Percentiles rank a stretch among this genome's conserved stretches.
These are phyloP conservation scores for Aspergillus diversus DNA, from an alignment of 495 filamentous ascomycete species.

Conservation along the genomic window DNA sequence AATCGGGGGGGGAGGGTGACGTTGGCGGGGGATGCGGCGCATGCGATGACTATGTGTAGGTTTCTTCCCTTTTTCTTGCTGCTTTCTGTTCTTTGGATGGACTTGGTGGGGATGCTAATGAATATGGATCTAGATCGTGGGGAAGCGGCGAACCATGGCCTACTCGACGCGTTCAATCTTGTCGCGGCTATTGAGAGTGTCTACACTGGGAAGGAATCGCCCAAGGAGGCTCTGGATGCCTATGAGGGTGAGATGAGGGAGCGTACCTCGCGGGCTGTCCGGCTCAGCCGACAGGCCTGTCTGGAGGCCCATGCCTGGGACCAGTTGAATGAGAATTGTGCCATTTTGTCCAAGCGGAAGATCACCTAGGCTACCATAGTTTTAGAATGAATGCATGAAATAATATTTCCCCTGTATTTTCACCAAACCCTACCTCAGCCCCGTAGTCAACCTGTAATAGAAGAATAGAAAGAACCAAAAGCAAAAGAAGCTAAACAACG, in stretches of 20 bases:
- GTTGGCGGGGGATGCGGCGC: constrained; percentile 62
- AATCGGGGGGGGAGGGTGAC: constrained; percentile 51
- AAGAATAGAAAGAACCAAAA: not conserved
- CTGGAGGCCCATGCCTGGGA: constrained; percentile 61
- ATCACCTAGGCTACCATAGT: not conserved
- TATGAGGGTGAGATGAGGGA: constrained; percentile 58
- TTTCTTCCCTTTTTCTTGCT: constrained; percentile 15
- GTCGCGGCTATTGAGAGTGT: constrained; percentile 27
- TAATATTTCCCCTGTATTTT: not conserved
- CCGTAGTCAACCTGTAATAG: too few species aligned
- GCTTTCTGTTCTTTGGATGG: too few species aligned
- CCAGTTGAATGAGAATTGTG: constrained; percentile 32
- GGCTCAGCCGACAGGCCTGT: constrained; percentile 60
- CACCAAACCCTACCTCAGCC: too few species aligned
- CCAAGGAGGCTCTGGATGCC: constrained; percentile 42
- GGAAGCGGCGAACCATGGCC: constrained; percentile 61
- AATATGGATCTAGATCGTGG: constrained; percentile 40
- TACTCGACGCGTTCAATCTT: constrained; percentile 48
- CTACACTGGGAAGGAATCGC: constrained; percentile 16
- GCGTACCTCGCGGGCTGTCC: constrained; percentile 54
- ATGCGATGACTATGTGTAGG: constrained; percentile 66
- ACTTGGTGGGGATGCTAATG: not conserved
- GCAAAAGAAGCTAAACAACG: not conserved
- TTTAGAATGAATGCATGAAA: not conserved
- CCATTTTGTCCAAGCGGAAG: constrained; percentile 31